These are phyloP conservation scores for Aspergillus melleus DNA, from an alignment of 2,329 filamentous ascomycete species.

Conservation along the genomic window DNA sequence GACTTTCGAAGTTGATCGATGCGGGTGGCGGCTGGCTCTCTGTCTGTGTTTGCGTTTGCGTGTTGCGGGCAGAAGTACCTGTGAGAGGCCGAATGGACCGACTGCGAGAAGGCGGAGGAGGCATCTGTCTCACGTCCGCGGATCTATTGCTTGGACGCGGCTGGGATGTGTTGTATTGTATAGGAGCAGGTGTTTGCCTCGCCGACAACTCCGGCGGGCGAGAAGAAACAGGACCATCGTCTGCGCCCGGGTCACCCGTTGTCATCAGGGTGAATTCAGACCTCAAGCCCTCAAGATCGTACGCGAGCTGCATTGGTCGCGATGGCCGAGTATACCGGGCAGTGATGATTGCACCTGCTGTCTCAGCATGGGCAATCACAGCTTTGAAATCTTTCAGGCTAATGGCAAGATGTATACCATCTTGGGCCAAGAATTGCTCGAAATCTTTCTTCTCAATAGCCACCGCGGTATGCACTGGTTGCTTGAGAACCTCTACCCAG, in stretches of 20 bases:
- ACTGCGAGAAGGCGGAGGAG: slow-evolving; percentile 33
- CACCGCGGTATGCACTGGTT: slow-evolving; percentile 65
- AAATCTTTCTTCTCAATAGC: slow-evolving; percentile 63
- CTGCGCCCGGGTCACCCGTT: slow-evolving; percentile 52
- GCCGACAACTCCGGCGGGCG: slow-evolving; percentile 43
- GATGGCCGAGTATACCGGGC: slow-evolving; percentile 61
- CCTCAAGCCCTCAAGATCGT: slow-evolving; percentile 55
- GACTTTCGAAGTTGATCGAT: slow-evolving; percentile 53
- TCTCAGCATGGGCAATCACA: slow-evolving; percentile 63
- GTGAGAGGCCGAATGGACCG: slow-evolving; percentile 35
- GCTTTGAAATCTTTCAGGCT: slow-evolving; percentile 67
- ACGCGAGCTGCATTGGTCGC: slow-evolving; percentile 61
- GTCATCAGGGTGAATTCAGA: slow-evolving; percentile 68
- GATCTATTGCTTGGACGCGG: slow-evolving; percentile 4
- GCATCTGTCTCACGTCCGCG: slow-evolving; percentile 26
- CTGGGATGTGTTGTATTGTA: slow-evolving; percentile 18
- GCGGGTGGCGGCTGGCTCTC: slow-evolving; percentile 31
- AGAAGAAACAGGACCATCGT: slow-evolving; percentile 41
- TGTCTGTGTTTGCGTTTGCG: slow-evolving; percentile 15
- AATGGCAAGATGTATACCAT: slow-evolving; percentile 62
- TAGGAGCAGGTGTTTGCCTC: slow-evolving; percentile 36
- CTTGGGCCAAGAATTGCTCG: slow-evolving; percentile 59
- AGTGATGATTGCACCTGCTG: slow-evolving; percentile 54
- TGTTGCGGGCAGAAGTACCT: slow-evolving; percentile 28
- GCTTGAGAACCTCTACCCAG: slow-evolving; percentile 61